Evolutionary conservation across 2,329 filamentous ascomycete species (phyloP).

Genomic region (Amylocarpus encephaloides): DNA sequence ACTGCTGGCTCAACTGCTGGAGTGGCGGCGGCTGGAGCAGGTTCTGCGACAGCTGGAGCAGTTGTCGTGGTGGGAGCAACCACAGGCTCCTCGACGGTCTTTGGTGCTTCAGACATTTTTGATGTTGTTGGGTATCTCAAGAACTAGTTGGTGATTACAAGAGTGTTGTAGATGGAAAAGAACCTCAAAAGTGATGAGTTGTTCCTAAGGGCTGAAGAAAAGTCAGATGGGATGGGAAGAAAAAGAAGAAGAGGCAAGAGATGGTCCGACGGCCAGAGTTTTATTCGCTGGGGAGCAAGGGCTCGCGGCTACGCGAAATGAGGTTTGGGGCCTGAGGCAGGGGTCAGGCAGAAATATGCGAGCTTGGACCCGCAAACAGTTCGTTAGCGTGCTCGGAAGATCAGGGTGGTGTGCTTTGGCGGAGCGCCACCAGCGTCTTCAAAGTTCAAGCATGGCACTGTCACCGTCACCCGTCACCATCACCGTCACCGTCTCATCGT

Average conservation of each 20-base stretch:
- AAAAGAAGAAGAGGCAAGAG: slow-evolving; percentile 13
- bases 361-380: not conserved
- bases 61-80: slow-evolving; percentile 24
- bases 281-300: slow-evolving; percentile 15
- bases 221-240: not conserved
- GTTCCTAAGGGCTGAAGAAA: not conserved
- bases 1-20: slow-evolving; percentile 33
- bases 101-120: slow-evolving; percentile 59
- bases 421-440: no score
- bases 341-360: not conserved
- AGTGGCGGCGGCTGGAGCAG: slow-evolving; percentile 25
- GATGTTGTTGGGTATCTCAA: slow-evolving; percentile 16
- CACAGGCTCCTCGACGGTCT: slow-evolving; percentile 52
- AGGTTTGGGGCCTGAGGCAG: not conserved
- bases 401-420: no score
- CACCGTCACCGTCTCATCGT: no score
- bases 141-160: slow-evolving; percentile 4
- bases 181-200: slow-evolving; percentile 22
- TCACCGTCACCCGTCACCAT: no score
- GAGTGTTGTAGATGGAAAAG: slow-evolving; percentile 18
- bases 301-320: slow-evolving; percentile 11
- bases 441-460: not conserved
- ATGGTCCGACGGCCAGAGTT: slow-evolving; percentile 21
- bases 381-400: not conserved
- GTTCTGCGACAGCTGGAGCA: slow-evolving; percentile 31